Evolutionary conservation across 805 yeast genomes (phyloP).

Genomic region (Hanseniaspora lindneri): DNA sequence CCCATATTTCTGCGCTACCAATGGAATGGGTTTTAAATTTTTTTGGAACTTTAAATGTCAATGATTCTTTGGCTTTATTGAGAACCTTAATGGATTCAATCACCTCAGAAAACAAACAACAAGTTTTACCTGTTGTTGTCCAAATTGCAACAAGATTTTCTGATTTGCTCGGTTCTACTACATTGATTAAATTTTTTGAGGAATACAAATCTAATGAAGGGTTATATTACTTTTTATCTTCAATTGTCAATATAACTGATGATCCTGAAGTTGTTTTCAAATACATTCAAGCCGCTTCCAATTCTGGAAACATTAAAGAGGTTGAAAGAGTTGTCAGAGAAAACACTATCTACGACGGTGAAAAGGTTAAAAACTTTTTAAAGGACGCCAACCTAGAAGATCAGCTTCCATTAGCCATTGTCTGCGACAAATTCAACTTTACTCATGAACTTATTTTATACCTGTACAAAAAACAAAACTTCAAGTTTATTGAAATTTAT

Average conservation of each 20-base stretch:
- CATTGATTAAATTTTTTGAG: constrained; percentile 81
- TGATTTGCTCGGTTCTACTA: constrained; percentile 77
- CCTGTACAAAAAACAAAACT: constrained; percentile 87
- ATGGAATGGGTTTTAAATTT: constrained; percentile 87
- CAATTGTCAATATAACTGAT: constrained; percentile 84
- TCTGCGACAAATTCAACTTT: constrained; percentile 82
- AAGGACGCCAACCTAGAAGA: constrained; percentile 89
- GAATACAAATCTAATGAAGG: constrained; percentile 90
- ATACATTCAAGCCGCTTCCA: constrained; percentile 89
- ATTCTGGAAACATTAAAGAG: constrained; percentile 79
- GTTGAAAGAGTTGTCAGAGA: constrained; percentile 92
- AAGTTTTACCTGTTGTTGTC: constrained; percentile 64
- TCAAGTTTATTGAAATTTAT: constrained; percentile 93
- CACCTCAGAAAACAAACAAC: constrained; percentile 52
- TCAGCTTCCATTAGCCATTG: constrained; percentile 91
- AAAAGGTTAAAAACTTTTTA: constrained; percentile 91
- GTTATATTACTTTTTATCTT: constrained; percentile 81
- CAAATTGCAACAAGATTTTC: constrained; percentile 96
- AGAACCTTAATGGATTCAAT: constrained; percentile 73
- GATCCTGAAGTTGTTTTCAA: constrained; percentile 93
- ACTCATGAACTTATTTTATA: constrained; percentile 89
- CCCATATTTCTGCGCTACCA: constrained; percentile 73
- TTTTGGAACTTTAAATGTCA: constrained; percentile 89
- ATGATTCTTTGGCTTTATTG: constrained; percentile 79
- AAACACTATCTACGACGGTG: constrained; percentile 89